Base-by-base conservation (phyloP, 768 basidiomycete species). In the Hydnum rufescens region DNA sequence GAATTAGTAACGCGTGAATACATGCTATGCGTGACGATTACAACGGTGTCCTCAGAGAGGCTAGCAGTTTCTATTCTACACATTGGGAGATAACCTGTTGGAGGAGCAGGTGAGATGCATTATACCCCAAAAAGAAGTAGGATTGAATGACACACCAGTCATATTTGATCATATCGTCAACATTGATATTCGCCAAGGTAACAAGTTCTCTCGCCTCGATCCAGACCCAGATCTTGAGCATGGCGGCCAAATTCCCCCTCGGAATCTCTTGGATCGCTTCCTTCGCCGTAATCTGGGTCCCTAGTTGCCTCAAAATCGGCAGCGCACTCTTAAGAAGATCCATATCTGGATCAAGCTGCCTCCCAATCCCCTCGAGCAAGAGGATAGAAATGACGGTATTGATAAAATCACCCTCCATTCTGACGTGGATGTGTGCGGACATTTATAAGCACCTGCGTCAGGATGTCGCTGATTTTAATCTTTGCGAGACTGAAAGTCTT, bases 351-450 rank as follows among this genome's bases (percentile, higher is more conserved):
- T 99, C 90, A 57, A 99, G 64, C 67, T 83, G 89, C 54, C 93
- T 69, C 22, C 95, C 95, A 58, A 99, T 96, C 1, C 95, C 95
- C 66, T 99, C 95, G 51, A 99, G 68, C 36, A 99, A 64, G 51
- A 99, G 66, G 53, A 96, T 88, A 5, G 85, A 86, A 54, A 99
- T 82, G 55, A 99, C 89, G 0, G 95, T 97, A 65, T 99, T 99
- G 62, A 97, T 80, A 62, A 99, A 99, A 64, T 97, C 95, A 13
- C 82, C 89, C 67, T 99, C 93, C 80, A 99, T 85, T 70, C 88
- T 96, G 57, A 97, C 95, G 62, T 95, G n/a, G 93, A 64, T 96
- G 92, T 58, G 75, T 71, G 54, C 90, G 71, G 3, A 99, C 92
- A 31, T 80, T 77, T 59, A 69, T 79, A 48, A 99, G 68, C 4